Base-by-base conservation (phyloP, 139 green algal genomes). In the Volvox reticuliferus region DNA sequence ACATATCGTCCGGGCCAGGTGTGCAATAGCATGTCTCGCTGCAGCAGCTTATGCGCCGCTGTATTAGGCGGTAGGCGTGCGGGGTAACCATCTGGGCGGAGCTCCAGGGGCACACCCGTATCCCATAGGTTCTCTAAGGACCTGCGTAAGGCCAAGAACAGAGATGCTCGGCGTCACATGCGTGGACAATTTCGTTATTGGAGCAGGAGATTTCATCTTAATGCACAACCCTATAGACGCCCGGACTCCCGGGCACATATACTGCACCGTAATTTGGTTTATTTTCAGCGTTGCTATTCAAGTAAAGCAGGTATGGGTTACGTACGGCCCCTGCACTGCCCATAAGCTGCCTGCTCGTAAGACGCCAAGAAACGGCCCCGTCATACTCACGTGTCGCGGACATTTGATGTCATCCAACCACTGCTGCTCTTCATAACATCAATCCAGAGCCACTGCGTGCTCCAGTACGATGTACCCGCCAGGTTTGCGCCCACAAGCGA, bases 1-100 rank as follows among this genome's bases (percentile, higher is more conserved):
- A 94, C 91, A 55, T 92, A 94, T 35, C 88, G 82, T 35, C 91
- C 91, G 12, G 88, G 77, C 85, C 84, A 88, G 28, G 83, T 78
- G 77, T 92, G 88, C 55, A 92, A 77, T 78, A 83, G 88, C 83
- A 91, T 19, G 55, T 94, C 65, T 20, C 91, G 82, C 76, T 91
- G 44, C 55, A 88, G 26, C 62, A 94, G 91, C 91, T 94, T 94
- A 77, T 92, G 88, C 28, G 85, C 91, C 17, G 91, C 32, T 5
- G 44, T 86, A 81, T 50, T 36, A 61, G 87, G 87, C 2, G 91
- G 88, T 63, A 94, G 88, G 44, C 37, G 73, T 13, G 91, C 65
- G 28, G 91, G 91, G 82, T 92, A 94, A 83, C 91, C 91, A 37
- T 88, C 77, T 17, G 91, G 73, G 2, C 86, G 19, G 50, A 94